Conservation (phyloP, 768 basidiomycete species). For the Pleurotus ostreatus region DNA sequence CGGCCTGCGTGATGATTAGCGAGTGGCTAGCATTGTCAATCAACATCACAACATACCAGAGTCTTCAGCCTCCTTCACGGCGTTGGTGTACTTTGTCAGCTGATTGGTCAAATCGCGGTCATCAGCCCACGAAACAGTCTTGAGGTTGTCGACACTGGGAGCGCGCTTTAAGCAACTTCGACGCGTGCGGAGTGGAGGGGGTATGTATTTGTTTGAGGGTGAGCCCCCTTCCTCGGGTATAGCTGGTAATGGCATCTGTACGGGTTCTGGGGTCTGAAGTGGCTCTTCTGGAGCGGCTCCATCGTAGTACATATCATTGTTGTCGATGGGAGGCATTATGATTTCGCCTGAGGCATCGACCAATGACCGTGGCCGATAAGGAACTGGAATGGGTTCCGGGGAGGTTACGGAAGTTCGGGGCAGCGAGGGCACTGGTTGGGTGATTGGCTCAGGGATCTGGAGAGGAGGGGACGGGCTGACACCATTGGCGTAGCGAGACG, state of each 20-base stretch:
- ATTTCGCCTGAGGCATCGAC: neutral
- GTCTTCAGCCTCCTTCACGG: constrained; percentile 33
- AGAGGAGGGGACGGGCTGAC: neutral
- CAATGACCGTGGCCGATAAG: neutral
- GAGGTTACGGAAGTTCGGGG: neutral
- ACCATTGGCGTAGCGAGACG: neutral
- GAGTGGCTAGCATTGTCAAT: neutral
- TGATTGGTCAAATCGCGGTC: constrained; percentile 57
- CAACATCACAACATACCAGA: constrained; percentile 24
- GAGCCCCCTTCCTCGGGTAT: neutral
- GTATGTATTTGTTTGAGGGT: neutral
- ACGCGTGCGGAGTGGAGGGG: constrained; percentile 32
- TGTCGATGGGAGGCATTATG: neutral
- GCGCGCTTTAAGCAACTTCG: constrained; percentile 65
- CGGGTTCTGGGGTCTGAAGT: neutral
- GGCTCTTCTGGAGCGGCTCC: neutral
- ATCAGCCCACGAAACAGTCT: constrained; percentile 77
- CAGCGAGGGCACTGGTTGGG: constrained; percentile 1
- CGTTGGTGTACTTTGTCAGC: constrained; percentile 42
- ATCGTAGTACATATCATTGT: neutral
- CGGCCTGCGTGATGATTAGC: constrained; percentile 33
- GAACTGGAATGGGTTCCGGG: constrained; percentile 5
- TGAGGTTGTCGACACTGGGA: constrained; percentile 51
- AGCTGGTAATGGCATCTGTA: neutral
- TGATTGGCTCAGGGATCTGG: constrained; percentile 2